phyloP scores from a whole-genome alignment of 495 filamentous ascomycete species.

The Ascodesmis nigricans region DNA sequence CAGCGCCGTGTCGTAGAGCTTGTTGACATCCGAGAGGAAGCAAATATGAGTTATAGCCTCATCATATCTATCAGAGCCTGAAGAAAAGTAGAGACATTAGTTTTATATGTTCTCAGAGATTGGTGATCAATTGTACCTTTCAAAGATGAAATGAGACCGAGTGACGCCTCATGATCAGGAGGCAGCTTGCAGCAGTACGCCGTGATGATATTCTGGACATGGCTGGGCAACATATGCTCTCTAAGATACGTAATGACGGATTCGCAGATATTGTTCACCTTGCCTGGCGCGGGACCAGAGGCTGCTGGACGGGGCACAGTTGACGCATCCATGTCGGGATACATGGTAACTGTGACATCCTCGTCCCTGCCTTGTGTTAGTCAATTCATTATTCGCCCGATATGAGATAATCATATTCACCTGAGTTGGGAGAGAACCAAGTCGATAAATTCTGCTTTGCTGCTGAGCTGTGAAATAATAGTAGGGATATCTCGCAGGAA shows the following conservation, averaged over 20 bases:
- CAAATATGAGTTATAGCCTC: slow-evolving; percentile 86
- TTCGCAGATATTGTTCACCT: slow-evolving; percentile 78
- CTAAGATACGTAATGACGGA: slow-evolving; percentile 47
- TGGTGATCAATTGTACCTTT: slow-evolving; percentile 29
- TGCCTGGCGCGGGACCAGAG: slow-evolving; percentile 21
- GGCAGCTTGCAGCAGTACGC: slow-evolving; percentile 84
- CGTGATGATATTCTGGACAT: slow-evolving; percentile 82
- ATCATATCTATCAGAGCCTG: slow-evolving; percentile 27
- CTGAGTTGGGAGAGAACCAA: slow-evolving; percentile 74
- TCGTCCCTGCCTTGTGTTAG: slow-evolving; percentile 40
- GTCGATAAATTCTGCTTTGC: slow-evolving; percentile 67
- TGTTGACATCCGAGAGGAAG: slow-evolving; percentile 83
- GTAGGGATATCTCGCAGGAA: slow-evolving; percentile 53
- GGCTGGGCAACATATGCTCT: slow-evolving; percentile 36
- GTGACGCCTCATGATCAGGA: slow-evolving; percentile 68
- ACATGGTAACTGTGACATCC: slow-evolving; percentile 84
- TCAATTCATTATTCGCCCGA: neutral
- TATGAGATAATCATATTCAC: slow-evolving; percentile 31
- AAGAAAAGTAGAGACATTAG: slow-evolving; percentile 10
- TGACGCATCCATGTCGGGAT: slow-evolving; percentile 81
- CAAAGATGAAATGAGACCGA: slow-evolving; percentile 53
- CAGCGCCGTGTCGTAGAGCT: slow-evolving; percentile 74
- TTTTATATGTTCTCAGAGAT: neutral
- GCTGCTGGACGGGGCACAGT: too few relatives aligned
- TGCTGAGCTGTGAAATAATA: slow-evolving; percentile 72